Evolutionary conservation across 2,329 filamentous ascomycete genomes (phyloP).

Genomic region (Calonectria pseudoturangicola): DNA sequence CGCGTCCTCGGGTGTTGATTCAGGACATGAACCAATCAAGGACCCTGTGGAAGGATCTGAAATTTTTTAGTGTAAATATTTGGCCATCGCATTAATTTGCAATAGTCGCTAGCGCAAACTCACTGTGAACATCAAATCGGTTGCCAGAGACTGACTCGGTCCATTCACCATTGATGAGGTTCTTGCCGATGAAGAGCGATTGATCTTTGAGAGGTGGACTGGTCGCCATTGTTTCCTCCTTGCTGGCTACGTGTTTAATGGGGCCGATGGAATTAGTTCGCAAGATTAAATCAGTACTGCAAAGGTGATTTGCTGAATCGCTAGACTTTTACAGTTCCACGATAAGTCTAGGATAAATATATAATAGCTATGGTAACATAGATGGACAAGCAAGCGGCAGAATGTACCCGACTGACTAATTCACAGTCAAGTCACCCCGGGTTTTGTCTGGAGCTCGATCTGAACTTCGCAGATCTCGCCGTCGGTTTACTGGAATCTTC

Average conservation of each 20-base stretch:
- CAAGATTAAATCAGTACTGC: too few species aligned
- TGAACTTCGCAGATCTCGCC: neutral
- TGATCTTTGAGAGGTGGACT: conserved; percentile 66
- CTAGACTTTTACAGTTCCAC: too few species aligned
- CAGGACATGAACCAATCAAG: conserved; percentile 80
- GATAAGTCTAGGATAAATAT: too few species aligned
- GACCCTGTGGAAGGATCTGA: conserved; percentile 79
- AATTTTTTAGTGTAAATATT: neutral
- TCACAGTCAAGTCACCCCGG: neutral
- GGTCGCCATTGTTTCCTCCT: conserved; percentile 7
- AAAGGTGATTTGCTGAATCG: too few species aligned
- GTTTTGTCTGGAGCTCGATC: neutral
- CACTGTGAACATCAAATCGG: conserved; percentile 77
- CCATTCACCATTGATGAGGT: conserved; percentile 84
- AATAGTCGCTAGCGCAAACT: neutral
- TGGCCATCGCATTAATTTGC: neutral
- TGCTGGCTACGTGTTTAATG: too few species aligned
- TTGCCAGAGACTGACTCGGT: conserved; percentile 79
- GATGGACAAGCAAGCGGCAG: neutral
- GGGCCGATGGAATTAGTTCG: neutral
- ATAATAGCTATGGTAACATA: too few species aligned
- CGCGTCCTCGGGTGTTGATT: conserved; percentile 79
- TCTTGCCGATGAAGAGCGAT: conserved; percentile 75
- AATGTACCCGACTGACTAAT: too few species aligned
- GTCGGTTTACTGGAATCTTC: neutral